Percentiles rank a stretch among this genome's conserved stretches.
Conservation (phyloP, 305 asterid species). For the Rubia balearica region DNA sequence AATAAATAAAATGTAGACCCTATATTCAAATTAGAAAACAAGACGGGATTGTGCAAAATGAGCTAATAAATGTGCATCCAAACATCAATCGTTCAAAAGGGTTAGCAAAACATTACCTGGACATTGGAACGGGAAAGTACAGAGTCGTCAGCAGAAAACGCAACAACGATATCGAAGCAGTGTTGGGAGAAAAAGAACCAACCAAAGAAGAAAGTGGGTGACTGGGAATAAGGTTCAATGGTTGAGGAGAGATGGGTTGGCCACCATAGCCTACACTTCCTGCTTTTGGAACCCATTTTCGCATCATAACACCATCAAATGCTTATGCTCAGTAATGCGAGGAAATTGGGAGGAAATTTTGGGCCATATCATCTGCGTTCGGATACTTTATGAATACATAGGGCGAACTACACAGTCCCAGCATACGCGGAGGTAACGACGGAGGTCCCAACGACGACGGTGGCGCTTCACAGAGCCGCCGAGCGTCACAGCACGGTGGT, state of each 20-base stretch:
- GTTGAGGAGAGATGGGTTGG: slow-evolving; percentile 48
- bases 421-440: too few relatives aligned
- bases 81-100: neutral
- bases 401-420: too few relatives aligned
- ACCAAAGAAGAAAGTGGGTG: slow-evolving; percentile 55
- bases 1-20: neutral
- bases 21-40: slow-evolving; percentile 1
- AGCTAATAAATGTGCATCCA: neutral
- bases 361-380: too few relatives aligned
- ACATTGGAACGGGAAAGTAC: slow-evolving; percentile 40
- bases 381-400: too few relatives aligned
- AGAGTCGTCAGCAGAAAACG: slow-evolving; percentile 48
- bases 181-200: slow-evolving; percentile 52
- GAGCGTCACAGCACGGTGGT: too few relatives aligned
- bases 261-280: slow-evolving; percentile 92
- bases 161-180: slow-evolving; percentile 63
- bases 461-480: too few relatives aligned
- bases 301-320: neutral
- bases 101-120: slow-evolving; percentile 30
- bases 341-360: neutral
- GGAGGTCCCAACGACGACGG: too few relatives aligned
- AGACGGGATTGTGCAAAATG: slow-evolving; percentile 5
- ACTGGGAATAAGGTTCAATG: slow-evolving; percentile 18
- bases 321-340: neutral
- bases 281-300: slow-evolving; percentile 22